Evolutionary conservation across 129 eudicot genomes (phyloP).

Genomic region (Helianthus tuberosus): DNA sequence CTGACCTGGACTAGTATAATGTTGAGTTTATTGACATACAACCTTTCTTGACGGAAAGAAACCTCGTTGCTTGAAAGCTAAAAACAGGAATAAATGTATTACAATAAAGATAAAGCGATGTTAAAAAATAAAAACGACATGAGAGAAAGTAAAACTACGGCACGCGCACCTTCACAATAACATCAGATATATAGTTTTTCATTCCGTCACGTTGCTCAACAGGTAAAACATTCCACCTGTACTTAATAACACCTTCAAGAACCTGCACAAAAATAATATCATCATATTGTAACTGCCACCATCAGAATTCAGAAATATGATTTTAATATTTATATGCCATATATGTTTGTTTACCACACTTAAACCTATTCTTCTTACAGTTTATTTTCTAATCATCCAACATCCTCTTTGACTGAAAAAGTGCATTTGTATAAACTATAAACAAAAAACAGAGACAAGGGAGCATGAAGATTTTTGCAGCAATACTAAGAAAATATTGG

Average conservation of each 20-base stretch:
- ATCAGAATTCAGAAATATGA: conserved; percentile 15
- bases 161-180: conserved; percentile 80
- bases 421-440: neutral
- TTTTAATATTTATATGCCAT: neutral
- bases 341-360: neutral
- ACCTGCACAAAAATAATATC: conserved; percentile 47
- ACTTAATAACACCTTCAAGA: conserved; percentile 97
- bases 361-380: neutral
- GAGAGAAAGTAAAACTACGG: neutral
- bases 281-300: neutral
- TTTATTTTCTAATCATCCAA: neutral
- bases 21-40: conserved; percentile 89
- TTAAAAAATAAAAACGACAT: neutral
- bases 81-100: neutral
- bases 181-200: conserved; percentile 96
- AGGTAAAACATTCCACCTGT: conserved; percentile 98
- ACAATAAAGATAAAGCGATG: neutral
- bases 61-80: conserved; percentile 92
- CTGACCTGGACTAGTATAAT: conserved; percentile 92
- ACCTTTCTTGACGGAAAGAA: conserved; percentile 91
- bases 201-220: conserved; percentile 97
- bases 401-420: neutral
- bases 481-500: neutral
- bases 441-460: neutral
- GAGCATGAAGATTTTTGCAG: neutral